These are phyloP conservation scores for Zoysia pacifica DNA, from an alignment of 176 grass and related monocot genomes.

Conservation along the genomic window DNA sequence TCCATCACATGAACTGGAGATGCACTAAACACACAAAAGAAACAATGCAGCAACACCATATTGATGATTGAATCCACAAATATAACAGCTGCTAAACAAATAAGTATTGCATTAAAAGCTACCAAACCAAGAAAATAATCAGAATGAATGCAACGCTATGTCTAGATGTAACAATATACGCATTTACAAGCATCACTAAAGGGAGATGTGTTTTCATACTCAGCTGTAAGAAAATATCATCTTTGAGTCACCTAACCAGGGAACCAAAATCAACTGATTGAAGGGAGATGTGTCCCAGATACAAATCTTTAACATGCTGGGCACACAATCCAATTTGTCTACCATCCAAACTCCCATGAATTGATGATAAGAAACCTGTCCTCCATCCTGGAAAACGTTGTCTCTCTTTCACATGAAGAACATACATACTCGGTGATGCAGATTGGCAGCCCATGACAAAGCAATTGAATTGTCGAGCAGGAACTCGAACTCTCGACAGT, in stretches of 20 bases:
- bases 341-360: conserved; percentile 71
- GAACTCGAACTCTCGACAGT: conserved; percentile 76
- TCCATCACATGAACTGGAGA: conserved; percentile 5
- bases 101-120: background rate
- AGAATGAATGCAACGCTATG: background rate
- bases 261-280: conserved; percentile 87
- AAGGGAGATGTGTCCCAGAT: conserved; percentile 82
- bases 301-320: conserved; percentile 93
- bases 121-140: background rate
- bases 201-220: conserved; percentile 10
- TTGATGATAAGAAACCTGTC: conserved; percentile 85
- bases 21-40: conserved; percentile 5
- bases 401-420: conserved; percentile 77
- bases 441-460: conserved; percentile 78
- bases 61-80: background rate
- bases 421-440: conserved; percentile 80
- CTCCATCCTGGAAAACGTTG: conserved; percentile 86
- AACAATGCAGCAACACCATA: background rate
- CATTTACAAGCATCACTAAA: conserved; percentile 4
- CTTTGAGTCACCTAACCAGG: conserved; percentile 46
- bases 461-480: conserved; percentile 64
- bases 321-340: conserved; percentile 79
- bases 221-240: background rate
- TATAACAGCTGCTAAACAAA: background rate
- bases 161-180: background rate